Evolutionary conservation across 1,284 basidiomycete species (phyloP).

Genomic region (Neotropicomus parvogracilis): DNA sequence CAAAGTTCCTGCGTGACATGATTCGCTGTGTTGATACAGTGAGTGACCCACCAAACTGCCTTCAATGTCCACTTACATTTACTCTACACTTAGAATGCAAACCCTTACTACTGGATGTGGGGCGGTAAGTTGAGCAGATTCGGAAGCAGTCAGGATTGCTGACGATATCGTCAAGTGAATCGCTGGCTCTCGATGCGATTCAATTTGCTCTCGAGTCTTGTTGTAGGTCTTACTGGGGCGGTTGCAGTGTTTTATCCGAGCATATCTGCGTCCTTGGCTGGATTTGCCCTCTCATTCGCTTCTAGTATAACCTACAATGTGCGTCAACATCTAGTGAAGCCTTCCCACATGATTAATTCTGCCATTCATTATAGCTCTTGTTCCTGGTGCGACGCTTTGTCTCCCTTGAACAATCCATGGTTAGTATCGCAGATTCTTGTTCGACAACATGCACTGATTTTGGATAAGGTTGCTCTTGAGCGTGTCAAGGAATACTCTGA

Average conservation of each 20-base stretch:
- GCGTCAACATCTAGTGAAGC: constrained; percentile 31
- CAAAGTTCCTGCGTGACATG: constrained; percentile 86
- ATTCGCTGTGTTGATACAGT: constrained; percentile 79
- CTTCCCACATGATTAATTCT: constrained; percentile 23
- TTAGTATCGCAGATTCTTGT: constrained; percentile 28
- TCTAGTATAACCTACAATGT: constrained; percentile 72
- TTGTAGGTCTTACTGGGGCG: constrained; percentile 71
- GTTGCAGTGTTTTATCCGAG: constrained; percentile 66
- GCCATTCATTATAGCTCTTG: constrained; percentile 40
- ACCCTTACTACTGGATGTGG: constrained; percentile 83
- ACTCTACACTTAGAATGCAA: constrained; percentile 53
- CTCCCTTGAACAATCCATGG: constrained; percentile 90
- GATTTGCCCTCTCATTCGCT: constrained; percentile 83
- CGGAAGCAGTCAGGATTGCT: neutral
- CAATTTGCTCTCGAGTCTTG: constrained; percentile 71
- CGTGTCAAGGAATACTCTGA: constrained; percentile 90
- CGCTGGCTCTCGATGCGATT: constrained; percentile 81
- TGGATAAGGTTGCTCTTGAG: constrained; percentile 76
- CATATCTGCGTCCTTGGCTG: constrained; percentile 76
- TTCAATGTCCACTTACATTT: neutral
- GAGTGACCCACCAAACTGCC: constrained; percentile 24
- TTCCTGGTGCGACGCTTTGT: constrained; percentile 70
- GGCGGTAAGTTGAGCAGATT: constrained; percentile 46
- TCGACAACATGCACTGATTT: constrained; percentile 7
- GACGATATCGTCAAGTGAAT: constrained; percentile 49